Conservation (phyloP, 495 filamentous ascomycete species). For the Penicillium daleae region DNA sequence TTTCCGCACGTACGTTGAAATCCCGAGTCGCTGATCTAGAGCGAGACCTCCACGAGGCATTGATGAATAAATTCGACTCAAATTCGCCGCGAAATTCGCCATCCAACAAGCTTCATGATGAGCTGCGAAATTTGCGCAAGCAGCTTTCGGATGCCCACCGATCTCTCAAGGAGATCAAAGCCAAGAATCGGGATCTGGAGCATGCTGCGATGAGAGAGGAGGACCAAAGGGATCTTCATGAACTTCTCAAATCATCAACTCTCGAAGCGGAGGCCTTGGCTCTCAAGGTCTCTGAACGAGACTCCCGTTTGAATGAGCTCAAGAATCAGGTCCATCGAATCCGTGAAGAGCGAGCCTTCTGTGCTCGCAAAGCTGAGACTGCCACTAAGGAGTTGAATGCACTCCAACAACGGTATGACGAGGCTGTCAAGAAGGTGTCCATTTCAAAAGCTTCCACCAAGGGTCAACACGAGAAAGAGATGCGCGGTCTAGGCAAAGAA, state of each 20-base stretch:
- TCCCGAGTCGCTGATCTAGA: constrained; percentile 60
- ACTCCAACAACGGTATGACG: constrained; percentile 57
- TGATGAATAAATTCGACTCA: constrained; percentile 53
- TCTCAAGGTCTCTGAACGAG: constrained; percentile 57
- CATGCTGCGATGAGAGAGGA: constrained; percentile 53
- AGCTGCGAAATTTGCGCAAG: constrained; percentile 63
- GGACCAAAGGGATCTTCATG: constrained; percentile 68
- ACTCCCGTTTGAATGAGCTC: constrained; percentile 57
- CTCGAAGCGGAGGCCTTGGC: constrained; percentile 67
- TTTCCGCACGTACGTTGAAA: constrained; percentile 55
- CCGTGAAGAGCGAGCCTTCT: constrained; percentile 60
- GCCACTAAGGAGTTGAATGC: constrained; percentile 56
- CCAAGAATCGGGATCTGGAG: constrained; percentile 53
- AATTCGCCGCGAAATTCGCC: constrained; percentile 55
- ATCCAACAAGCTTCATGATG: constrained; percentile 58
- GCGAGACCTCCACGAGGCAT: constrained; percentile 55
- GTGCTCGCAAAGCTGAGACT: constrained; percentile 51
- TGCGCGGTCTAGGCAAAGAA: constrained; percentile 82
- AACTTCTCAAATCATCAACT: constrained; percentile 67
- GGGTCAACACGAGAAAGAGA: constrained; percentile 73
- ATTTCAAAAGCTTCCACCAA: constrained; percentile 46
- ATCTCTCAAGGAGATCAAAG: constrained; percentile 59
- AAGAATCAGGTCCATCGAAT: constrained; percentile 59
- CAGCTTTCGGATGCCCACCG: constrained; percentile 66
- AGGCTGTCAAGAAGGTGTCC: constrained; percentile 50